Conservation (phyloP, 768 basidiomycete species). For the Termitomyces sp. region DNA sequence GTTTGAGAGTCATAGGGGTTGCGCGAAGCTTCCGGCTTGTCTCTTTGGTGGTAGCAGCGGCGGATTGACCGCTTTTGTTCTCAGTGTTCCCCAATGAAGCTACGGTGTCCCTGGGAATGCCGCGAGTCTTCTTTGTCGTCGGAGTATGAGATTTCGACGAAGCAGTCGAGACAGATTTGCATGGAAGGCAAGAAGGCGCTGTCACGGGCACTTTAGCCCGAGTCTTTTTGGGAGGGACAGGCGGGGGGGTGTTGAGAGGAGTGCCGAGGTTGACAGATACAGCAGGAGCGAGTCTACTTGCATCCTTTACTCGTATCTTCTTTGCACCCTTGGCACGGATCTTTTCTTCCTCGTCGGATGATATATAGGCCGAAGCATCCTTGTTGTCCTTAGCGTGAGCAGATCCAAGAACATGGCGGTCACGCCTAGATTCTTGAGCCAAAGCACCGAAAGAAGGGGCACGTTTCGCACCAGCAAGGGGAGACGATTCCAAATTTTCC, state of each 20-base stretch:
- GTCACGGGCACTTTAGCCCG: constrained; percentile 21
- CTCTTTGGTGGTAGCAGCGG: constrained; percentile 6
- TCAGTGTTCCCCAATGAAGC: neutral
- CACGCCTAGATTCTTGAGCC: constrained; percentile 27
- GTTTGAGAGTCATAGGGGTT: constrained; percentile 47
- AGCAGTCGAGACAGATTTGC: constrained; percentile 1
- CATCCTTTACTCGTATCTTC: constrained; percentile 46
- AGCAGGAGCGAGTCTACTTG: constrained; percentile 17
- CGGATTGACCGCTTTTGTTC: neutral
- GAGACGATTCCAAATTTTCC: constrained; percentile 15
- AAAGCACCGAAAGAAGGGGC: constrained; percentile 56
- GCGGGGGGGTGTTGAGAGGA: constrained; percentile 19
- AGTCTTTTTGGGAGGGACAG: constrained; percentile 15
- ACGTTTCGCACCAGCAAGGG: constrained; percentile 42
- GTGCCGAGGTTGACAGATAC: constrained; percentile 21
- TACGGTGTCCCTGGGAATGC: neutral
- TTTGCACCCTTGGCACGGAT: constrained; percentile 56
- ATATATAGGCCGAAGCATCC: constrained; percentile 40
- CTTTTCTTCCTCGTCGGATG: constrained; percentile 79
- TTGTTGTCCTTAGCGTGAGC: constrained; percentile 26
- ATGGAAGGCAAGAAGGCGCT: constrained; percentile 17
- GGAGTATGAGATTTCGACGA: constrained; percentile 26
- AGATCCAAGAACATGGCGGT: constrained; percentile 12
- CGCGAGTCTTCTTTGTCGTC: constrained; percentile 15
- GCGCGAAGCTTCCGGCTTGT: constrained; percentile 16